Base-by-base conservation (phyloP, 139 green algal genomes). In the Micractinium sp. region DNA sequence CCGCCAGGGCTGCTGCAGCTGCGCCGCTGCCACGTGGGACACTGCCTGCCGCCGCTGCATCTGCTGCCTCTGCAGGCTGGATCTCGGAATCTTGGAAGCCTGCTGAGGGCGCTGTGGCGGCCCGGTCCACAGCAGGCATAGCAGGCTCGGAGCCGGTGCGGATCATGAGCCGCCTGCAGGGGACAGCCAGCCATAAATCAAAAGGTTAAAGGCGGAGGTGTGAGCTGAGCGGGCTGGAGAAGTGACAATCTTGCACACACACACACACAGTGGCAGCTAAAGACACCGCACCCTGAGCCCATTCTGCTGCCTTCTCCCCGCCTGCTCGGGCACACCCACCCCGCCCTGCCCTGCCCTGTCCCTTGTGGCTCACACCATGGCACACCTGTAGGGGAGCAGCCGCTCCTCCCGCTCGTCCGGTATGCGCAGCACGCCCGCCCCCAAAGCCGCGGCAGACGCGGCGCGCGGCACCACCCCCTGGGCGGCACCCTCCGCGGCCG, bases 121-220 rank as follows among this genome's bases (percentile, higher is more conserved):
- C 71, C 3, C 80, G 23, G 80, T 38, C 41, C 23, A 31, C 75
- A n/a, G 74, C 75, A 67, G 25, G 22, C 31, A 47, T 29, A 3
- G 19, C 27, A 0, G 87, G 66, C 47, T 87, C 87, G 0, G 87
- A 87, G 22, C 77, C 82, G 25, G 88, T 91, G 82, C 82, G 82
- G n/a, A 91, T 78, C 41, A 85, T 35, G 29, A 91, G 88, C 12
- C 87, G 88, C 33, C 88, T 82, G 86, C 16, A 25, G 31, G 39
- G 84, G 18, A 23, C 74, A 80, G 47, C 47, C 47, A 56, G 47
- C 5, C 47, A 9, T 5, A 56, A 16, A 56, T 38, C 27, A 33
- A 5, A 35, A 33, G 73, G 31, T 16, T 3, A 81, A 31, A 41
- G 23, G 69, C 35, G 33, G 61, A 2, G n/a, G 29, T 27, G 31